Percentiles rank a stretch among this genome's conserved stretches.
Conservation (phyloP, 352 stramenopile species). For the Globisporangium heterothallicum region DNA sequence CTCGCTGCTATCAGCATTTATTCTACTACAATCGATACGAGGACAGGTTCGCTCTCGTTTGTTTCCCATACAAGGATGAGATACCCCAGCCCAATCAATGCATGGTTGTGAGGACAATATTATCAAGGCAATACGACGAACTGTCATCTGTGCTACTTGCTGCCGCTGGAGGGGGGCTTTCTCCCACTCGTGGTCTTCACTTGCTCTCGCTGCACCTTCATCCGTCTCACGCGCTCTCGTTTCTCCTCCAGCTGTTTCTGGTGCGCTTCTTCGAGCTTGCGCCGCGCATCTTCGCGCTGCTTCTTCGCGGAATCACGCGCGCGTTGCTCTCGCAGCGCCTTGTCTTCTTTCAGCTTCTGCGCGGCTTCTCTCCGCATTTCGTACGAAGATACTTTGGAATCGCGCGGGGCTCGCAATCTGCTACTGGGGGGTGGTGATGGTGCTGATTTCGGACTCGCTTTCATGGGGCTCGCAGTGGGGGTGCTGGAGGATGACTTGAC, state of each 20-base stretch:
- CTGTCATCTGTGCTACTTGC: conserved; percentile 8
- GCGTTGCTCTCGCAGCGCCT: conserved; percentile 51
- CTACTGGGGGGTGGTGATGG: conserved; percentile 25
- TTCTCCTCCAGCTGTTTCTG: conserved; percentile 68
- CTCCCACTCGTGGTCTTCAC: conserved; percentile 18
- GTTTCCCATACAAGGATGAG: too few relatives aligned
- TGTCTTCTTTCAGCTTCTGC: conserved; percentile 69
- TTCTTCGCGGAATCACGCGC: conserved; percentile 58
- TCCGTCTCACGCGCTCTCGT: conserved; percentile 53
- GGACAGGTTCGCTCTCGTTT: not conserved
- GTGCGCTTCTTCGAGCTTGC: conserved; percentile 58
- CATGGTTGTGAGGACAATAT: too few relatives aligned
- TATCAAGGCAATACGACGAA: not conserved
- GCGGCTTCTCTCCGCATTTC: conserved; percentile 53
- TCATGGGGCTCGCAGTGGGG: conserved; percentile 4
- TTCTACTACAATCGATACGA: not conserved
- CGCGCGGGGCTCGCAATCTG: conserved; percentile 16
- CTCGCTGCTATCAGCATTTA: not conserved
- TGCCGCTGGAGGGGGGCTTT: conserved; percentile 9
- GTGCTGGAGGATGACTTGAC: not conserved
- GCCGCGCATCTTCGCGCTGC: conserved; percentile 53
- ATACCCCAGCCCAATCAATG: too few relatives aligned
- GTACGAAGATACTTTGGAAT: conserved; percentile 26
- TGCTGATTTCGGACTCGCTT: conserved; percentile 15
- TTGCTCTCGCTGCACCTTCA: conserved; percentile 44